These are phyloP conservation scores for Entophlyctis helioformis DNA, from an alignment of 192 early-diverging fungal species.

Conservation along the genomic window DNA sequence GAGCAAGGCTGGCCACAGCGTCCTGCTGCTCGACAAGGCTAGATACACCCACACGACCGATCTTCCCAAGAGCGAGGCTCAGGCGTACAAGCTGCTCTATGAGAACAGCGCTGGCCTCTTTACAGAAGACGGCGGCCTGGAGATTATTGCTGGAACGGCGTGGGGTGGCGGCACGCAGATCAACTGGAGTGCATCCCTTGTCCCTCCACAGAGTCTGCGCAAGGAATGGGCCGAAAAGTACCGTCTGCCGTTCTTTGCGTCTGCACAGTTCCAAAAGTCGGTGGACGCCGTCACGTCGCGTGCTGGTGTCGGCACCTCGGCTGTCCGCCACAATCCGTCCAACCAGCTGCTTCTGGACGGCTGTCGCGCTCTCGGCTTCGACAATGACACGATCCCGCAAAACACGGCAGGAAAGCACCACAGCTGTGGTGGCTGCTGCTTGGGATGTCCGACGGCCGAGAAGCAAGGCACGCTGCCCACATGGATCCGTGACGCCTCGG, in stretches of 20 bases:
- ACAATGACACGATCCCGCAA: slow-evolving; percentile 45
- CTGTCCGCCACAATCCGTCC: slow-evolving; percentile 46
- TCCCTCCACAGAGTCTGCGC: slow-evolving; percentile 49
- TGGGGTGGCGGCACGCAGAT: slow-evolving; percentile 67
- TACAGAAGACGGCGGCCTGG: slow-evolving; percentile 39
- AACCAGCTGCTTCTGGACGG: slow-evolving; percentile 58
- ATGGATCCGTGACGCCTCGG: slow-evolving; percentile 56
- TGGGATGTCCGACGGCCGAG: slow-evolving; percentile 58
- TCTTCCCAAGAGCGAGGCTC: slow-evolving; percentile 32
- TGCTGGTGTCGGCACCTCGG: slow-evolving; percentile 37
- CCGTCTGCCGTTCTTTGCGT: slow-evolving; percentile 48
- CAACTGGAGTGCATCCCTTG: slow-evolving; percentile 14
- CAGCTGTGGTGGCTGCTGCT: slow-evolving; percentile 49
- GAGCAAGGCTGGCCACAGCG: too few species aligned
- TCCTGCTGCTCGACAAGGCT: slow-evolving; percentile 66
- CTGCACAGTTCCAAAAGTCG: slow-evolving; percentile 29
- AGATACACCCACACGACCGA: slow-evolving; percentile 41
- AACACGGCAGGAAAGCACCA: slow-evolving; percentile 43
- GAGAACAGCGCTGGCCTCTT: slow-evolving; percentile 38
- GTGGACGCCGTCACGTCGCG: slow-evolving; percentile 45
- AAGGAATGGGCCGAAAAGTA: slow-evolving; percentile 58
- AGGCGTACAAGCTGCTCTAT: slow-evolving; percentile 37
- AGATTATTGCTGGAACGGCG: slow-evolving; percentile 47
- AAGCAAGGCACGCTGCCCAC: slow-evolving; percentile 58
- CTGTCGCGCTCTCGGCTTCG: slow-evolving; percentile 51